Conservation (phyloP, 306 rosid species). For the Castanospermum australe region DNA sequence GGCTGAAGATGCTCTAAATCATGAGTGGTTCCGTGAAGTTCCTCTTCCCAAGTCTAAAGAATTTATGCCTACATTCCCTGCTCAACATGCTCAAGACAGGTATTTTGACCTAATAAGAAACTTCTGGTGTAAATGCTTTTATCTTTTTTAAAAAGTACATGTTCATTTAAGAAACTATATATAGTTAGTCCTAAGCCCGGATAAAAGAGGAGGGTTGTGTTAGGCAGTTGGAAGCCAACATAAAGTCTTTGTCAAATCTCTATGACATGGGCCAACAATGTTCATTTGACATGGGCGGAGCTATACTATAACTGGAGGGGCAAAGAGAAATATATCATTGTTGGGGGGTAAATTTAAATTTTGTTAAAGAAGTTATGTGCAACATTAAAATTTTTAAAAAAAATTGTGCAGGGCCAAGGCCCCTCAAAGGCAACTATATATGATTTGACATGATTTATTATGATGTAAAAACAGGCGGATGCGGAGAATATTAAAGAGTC, state of each 20-base stretch:
- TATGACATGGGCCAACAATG: not conserved
- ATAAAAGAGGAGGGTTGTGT: not conserved
- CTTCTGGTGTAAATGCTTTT: not conserved
- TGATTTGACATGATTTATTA: slow-evolving; percentile 5
- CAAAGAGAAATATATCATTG: too few relatives aligned
- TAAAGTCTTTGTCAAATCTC: not conserved
- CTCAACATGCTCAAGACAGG: slow-evolving; percentile 99
- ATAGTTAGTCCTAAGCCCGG: not conserved
- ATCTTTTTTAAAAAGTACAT: not conserved
- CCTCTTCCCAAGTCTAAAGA: slow-evolving; percentile 97
- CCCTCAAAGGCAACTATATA: too few relatives aligned
- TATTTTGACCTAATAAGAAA: slow-evolving; percentile 23
- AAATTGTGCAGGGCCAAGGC: too few relatives aligned
- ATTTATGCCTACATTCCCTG: slow-evolving; percentile 98
- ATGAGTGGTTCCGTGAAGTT: slow-evolving; percentile 96
- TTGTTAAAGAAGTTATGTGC: too few relatives aligned
- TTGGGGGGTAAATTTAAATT: too few relatives aligned
- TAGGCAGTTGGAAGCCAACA: not conserved
- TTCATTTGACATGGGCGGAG: slow-evolving; percentile 5
- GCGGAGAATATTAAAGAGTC: slow-evolving; percentile 86
- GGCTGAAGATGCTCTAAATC: slow-evolving; percentile 92
- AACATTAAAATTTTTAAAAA: too few relatives aligned
- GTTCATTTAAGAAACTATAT: not conserved
- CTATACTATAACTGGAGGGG: too few relatives aligned
- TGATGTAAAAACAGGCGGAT: slow-evolving; percentile 57